Percentiles rank a stretch among this genome's conserved stretches.
Evolutionary conservation across 1,284 basidiomycete species (phyloP).

Genomic region (Cutaneotrichosporon arboriforme): DNA sequence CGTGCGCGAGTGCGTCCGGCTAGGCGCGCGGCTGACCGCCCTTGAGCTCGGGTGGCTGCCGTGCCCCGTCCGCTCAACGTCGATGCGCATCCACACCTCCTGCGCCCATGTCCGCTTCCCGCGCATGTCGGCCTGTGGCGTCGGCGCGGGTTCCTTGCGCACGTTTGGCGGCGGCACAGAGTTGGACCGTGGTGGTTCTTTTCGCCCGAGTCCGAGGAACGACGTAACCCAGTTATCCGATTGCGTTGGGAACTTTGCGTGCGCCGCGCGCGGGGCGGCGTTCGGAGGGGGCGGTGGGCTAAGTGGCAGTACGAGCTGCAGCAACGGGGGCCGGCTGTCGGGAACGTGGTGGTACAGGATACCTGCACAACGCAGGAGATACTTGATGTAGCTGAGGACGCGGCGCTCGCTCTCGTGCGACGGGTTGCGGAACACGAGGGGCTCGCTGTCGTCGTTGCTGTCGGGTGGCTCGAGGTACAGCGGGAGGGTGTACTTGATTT

Average conservation of each 20-base stretch:
- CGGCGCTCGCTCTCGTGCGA: conserved; percentile 39
- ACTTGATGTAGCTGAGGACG: conserved; percentile 49
- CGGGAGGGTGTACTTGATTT: conserved; percentile 51
- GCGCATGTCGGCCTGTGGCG: neutral
- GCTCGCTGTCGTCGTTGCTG: neutral
- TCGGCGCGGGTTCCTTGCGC: neutral
- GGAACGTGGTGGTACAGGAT: conserved; percentile 52
- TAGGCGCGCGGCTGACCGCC: conserved; percentile 1
- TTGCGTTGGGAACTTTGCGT: neutral
- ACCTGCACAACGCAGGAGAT: conserved; percentile 53
- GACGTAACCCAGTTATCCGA: conserved; percentile 16
- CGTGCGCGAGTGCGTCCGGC: neutral
- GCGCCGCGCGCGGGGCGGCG: neutral
- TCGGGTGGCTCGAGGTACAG: conserved; percentile 29
- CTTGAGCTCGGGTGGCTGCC: neutral
- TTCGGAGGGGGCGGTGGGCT: conserved; percentile 3
- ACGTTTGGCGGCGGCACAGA: conserved; percentile 18
- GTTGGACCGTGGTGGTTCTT: conserved; percentile 17
- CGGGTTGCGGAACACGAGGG: conserved; percentile 44
- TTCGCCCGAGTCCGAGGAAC: conserved; percentile 13
- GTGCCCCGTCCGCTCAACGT: conserved; percentile 8
- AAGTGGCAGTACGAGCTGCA: conserved; percentile 36
- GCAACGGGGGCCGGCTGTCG: conserved; percentile 13
- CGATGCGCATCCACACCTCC: conserved; percentile 18
- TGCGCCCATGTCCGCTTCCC: conserved; percentile 17